Conservation (phyloP, 2,329 filamentous ascomycete species). For the Ophiostoma montium region DNA sequence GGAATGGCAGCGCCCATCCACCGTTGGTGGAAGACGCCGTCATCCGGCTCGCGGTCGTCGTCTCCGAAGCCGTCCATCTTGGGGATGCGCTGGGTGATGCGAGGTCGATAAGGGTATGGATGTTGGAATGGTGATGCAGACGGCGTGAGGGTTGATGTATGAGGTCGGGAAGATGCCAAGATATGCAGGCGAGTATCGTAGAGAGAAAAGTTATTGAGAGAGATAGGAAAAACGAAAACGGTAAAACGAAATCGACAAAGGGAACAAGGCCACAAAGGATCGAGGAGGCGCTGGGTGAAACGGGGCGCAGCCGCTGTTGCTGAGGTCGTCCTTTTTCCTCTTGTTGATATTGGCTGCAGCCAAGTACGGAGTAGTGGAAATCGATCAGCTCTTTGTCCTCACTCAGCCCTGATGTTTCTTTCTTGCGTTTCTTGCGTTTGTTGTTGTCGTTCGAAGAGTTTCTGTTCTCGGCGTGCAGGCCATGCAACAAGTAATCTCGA, state of each 20-base stretch:
- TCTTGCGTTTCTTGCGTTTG: no score
- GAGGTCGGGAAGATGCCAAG: background rate
- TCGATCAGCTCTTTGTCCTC: no score
- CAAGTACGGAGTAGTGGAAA: no score
- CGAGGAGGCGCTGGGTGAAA: background rate
- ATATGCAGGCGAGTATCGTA: background rate
- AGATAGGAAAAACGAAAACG: background rate
- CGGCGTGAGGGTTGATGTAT: no score
- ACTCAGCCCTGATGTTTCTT: no score
- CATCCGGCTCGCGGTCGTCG: background rate
- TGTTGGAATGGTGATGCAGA: background rate
- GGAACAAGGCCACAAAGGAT: background rate
- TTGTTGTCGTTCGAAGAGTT: no score
- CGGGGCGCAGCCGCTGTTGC: no score
- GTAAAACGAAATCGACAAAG: background rate
- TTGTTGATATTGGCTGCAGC: no score
- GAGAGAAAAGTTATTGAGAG: background rate
- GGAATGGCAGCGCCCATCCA: conserved; percentile 9
- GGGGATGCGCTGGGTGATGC: background rate
- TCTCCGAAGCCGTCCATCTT: conserved; percentile 6
- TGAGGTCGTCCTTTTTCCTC: no score
- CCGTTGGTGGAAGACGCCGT: background rate
- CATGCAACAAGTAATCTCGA: no score
- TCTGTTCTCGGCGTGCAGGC: no score
- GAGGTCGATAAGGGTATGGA: background rate